Evolutionary conservation across 208 protist genomes (phyloP).

Genomic region (Acanthamoeba lenticulata): DNA sequence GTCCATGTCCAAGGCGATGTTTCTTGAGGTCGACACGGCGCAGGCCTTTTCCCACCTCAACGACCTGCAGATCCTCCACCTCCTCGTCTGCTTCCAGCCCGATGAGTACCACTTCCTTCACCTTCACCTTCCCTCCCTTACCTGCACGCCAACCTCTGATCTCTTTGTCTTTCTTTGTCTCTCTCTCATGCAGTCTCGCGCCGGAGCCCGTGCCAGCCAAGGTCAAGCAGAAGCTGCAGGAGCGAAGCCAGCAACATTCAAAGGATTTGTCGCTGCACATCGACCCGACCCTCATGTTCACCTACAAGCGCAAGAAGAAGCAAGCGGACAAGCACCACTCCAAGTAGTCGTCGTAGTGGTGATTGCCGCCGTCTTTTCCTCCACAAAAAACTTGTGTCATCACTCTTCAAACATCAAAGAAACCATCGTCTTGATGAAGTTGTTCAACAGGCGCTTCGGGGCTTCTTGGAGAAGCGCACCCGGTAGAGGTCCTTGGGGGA

Average conservation of each 20-base stretch:
- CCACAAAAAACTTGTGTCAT: too few species aligned
- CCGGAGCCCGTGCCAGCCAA: constrained; percentile 39
- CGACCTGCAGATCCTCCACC: constrained; percentile 63
- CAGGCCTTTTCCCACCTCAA: constrained; percentile 66
- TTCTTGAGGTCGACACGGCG: constrained; percentile 23
- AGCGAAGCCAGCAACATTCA: constrained; percentile 52
- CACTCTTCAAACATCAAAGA: background rate
- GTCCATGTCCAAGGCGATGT: constrained; percentile 55
- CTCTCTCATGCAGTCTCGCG: background rate
- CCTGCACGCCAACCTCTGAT: background rate
- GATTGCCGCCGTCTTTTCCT: too few species aligned
- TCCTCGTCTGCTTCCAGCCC: constrained; percentile 58
- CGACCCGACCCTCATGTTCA: constrained; percentile 65
- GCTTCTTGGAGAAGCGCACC: background rate
- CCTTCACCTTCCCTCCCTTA: background rate
- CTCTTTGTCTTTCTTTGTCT: background rate
- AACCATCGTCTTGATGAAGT: background rate
- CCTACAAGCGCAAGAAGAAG: constrained; percentile 59
- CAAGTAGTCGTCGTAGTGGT: background rate
- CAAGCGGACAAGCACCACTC: background rate
- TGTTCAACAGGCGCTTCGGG: background rate
- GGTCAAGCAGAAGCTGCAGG: constrained; percentile 63
- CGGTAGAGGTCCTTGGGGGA: constrained; percentile 6
- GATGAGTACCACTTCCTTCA: background rate
- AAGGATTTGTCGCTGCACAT: constrained; percentile 47